A percentile compares a stretch with the other conserved stretches of the same genome.
Evolutionary conservation across 2,329 filamentous ascomycete species (phyloP).

Genomic region (Incumbomyces lentus): DNA sequence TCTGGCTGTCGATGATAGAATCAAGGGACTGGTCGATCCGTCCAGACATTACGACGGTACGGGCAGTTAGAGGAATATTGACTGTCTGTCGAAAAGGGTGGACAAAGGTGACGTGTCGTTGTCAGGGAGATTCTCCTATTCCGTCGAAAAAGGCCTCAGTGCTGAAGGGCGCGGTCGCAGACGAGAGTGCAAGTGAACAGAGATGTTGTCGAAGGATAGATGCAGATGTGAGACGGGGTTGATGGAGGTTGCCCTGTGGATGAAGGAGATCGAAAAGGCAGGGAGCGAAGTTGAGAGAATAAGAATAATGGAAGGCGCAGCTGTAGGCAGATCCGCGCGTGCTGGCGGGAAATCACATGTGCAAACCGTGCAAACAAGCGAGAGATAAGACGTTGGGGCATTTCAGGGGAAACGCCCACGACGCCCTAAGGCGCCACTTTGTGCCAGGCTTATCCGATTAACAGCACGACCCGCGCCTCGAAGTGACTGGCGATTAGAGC

Average conservation of each 20-base stretch:
- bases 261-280: background rate
- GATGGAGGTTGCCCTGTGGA: background rate
- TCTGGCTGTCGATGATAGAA: slow-evolving; percentile 79
- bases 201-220: no score
- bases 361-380: background rate
- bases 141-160: no score
- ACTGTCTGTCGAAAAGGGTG: background rate
- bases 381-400: no score
- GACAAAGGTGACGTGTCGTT: background rate
- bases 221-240: no score
- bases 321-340: background rate
- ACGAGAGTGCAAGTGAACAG: no score
- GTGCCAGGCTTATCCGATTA: no score
- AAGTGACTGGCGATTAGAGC: no score
- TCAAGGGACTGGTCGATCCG: slow-evolving; percentile 97
- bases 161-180: no score
- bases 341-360: background rate
- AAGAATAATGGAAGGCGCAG: background rate
- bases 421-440: no score
- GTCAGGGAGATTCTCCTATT: no score
- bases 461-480: no score
- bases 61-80: background rate
- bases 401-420: no score
- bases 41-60: slow-evolving; percentile 60
- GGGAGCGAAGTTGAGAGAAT: background rate